Base-by-base conservation (phyloP, 805 yeast genomes). In the Spathaspora boniae region DNA sequence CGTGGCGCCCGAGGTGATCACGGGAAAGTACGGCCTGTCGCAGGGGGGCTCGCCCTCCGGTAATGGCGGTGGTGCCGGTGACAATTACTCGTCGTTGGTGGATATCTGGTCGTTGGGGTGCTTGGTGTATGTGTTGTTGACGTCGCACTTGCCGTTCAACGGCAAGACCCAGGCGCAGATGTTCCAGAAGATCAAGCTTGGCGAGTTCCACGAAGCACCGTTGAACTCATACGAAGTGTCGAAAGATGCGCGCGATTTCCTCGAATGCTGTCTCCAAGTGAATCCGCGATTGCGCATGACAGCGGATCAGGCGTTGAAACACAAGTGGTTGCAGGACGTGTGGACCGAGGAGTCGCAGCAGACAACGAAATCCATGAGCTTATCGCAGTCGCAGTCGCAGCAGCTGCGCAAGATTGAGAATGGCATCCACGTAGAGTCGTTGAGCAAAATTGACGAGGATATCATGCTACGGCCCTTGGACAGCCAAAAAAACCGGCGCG, bases 51-150 rank as follows among this genome's bases (percentile, higher is more conserved):
- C 18, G 9, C 40, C 28, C 14, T 21, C 22, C n/a, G 36, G 34
- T n/a, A 36, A 31, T 15, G 32, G 31, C 3, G 29, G 26, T 14
- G 41, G 36, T 37, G 29, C 25, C 12, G 41, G 36, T 37, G 42
- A 40, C 34, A 50, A 70, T 31, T 93, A 93, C 53, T 86, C 96
- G 2, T 81, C 84, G 25, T 71, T 86, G 39, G 98, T 93, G 11
- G 99, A 93, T 56, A 86, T 93, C 74, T 93, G 99, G 99, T 87
- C 97, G 2, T 71, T 93, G 38, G 99, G 98, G 0, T 93, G 99
- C 58, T 63, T 93, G 18, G 82, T 88, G 1, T 93, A 88, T 62
- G 98, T 93, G 4, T 78, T 91, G 16, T 59, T 93, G 36, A 91
- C 98, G 0, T 91, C 93, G 0, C 96, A 87, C 69, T 66, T 91